These are phyloP conservation scores for Monosporozyma yasuniensis DNA, from an alignment of 805 yeast species.

Conservation along the genomic window DNA sequence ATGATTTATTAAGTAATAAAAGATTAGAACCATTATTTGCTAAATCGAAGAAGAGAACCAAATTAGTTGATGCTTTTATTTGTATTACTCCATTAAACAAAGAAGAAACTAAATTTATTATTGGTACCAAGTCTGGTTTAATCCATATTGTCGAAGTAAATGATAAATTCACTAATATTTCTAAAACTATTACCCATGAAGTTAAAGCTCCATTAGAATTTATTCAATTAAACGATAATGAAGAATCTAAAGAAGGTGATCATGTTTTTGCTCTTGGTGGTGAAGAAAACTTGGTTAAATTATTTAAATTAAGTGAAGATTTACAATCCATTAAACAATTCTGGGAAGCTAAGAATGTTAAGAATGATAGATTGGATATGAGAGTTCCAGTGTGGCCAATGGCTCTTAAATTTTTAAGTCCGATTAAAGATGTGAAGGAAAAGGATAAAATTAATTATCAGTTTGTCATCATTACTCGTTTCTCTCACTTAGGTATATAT, in stretches of 20 bases:
- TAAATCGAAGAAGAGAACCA: slow-evolving; percentile 24
- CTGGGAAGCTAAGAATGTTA: slow-evolving; percentile 77
- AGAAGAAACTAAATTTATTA: slow-evolving; percentile 21
- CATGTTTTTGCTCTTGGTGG: slow-evolving; percentile 74
- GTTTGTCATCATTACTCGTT: slow-evolving; percentile 53
- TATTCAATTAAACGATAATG: slow-evolving; percentile 38
- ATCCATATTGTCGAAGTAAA: slow-evolving; percentile 24
- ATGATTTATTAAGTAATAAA: slow-evolving; percentile 15
- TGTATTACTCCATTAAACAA: slow-evolving; percentile 25
- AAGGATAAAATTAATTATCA: slow-evolving; percentile 30
- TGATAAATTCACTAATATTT: slow-evolving; percentile 7
- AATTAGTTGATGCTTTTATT: slow-evolving; percentile 33
- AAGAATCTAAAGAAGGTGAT: slow-evolving; percentile 27
- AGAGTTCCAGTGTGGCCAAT: slow-evolving; percentile 75
- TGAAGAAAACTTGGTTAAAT: slow-evolving; percentile 47
- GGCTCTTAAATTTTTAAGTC: slow-evolving; percentile 38
- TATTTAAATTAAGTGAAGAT: slow-evolving; percentile 14
- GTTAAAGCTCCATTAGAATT: slow-evolving; percentile 40
- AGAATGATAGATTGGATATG: slow-evolving; percentile 66
- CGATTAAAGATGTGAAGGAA: slow-evolving; percentile 11
- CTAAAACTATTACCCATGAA: slow-evolving; percentile 13
- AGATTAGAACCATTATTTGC: slow-evolving; percentile 17
- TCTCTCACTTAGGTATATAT: slow-evolving; percentile 56
- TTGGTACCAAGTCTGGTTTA: slow-evolving; percentile 32
- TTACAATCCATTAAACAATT: slow-evolving; percentile 25